Conservation (phyloP, 139 green algal species). For the Coelastrella sp. region DNA sequence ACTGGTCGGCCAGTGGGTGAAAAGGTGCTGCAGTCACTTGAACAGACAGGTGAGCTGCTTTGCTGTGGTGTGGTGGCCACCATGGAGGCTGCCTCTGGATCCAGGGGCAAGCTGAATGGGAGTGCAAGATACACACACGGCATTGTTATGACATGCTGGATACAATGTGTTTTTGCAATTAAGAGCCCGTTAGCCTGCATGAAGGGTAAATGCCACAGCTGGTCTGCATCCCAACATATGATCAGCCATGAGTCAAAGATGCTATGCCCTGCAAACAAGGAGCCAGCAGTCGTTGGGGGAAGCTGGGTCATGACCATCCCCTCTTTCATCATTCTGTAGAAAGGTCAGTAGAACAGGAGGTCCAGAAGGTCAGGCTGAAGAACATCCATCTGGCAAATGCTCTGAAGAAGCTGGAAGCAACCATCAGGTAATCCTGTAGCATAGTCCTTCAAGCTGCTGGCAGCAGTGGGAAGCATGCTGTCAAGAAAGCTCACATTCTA, state of each 20-base stretch:
- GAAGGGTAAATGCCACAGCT: no score
- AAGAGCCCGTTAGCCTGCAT: no score
- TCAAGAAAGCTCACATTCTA: no score
- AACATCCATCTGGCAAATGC: conserved; percentile 75
- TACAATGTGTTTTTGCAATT: no score
- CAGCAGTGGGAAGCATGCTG: neutral
- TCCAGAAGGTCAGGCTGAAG: conserved; percentile 74
- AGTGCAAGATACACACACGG: no score
- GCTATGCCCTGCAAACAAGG: neutral
- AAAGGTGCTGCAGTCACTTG: conserved; percentile 62
- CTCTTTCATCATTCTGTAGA: conserved; percentile 43
- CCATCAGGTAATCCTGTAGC: conserved; percentile 49
- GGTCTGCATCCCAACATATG: neutral
- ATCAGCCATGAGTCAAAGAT: neutral
- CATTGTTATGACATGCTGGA: no score
- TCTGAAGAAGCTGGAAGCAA: conserved; percentile 45
- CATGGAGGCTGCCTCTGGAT: neutral
- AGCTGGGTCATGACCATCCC: neutral
- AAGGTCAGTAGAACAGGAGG: conserved; percentile 66
- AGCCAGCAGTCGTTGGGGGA: neutral
- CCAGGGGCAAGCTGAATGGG: no score
- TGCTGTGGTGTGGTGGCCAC: neutral
- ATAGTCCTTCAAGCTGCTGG: conserved; percentile 47
- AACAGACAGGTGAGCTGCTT: conserved; percentile 54
- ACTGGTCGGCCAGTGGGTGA: conserved; percentile 61